A percentile compares a stretch with the other conserved stretches of the same genome.
These are phyloP conservation scores for Ganoderma multipileum DNA, from an alignment of 1,284 basidiomycete genomes.

Conservation along the genomic window DNA sequence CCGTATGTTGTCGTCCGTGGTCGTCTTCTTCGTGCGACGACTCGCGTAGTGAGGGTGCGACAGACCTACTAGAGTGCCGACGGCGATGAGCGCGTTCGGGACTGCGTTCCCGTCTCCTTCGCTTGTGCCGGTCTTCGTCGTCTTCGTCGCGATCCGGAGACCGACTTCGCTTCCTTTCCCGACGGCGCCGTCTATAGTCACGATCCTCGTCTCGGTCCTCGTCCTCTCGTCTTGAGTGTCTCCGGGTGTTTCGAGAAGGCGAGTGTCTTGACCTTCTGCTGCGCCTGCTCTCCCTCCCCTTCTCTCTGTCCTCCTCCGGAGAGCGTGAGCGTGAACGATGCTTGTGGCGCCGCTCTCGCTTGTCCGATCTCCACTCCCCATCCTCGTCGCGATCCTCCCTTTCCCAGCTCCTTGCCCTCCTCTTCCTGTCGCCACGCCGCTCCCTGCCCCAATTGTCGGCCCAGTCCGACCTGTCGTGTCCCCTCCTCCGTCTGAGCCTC, in stretches of 20 bases:
- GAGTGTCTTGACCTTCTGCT: slow-evolving; percentile 20
- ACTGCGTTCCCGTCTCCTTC: slow-evolving; percentile 35
- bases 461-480: slow-evolving; percentile 40
- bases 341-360: slow-evolving; percentile 27
- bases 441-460: slow-evolving; percentile 38
- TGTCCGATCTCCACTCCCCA: slow-evolving; percentile 42
- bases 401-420: slow-evolving; percentile 46
- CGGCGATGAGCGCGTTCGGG: slow-evolving; percentile 33
- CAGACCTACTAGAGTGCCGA: slow-evolving; percentile 27
- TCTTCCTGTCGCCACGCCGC: slow-evolving; percentile 38
- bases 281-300: slow-evolving; percentile 26
- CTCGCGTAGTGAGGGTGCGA: slow-evolving; percentile 7
- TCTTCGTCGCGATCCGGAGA: slow-evolving; percentile 30
- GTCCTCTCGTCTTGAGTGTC: slow-evolving; percentile 18
- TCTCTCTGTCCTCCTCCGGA: slow-evolving; percentile 14
- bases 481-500: slow-evolving; percentile 53
- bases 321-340: slow-evolving; percentile 37
- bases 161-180: slow-evolving; percentile 31
- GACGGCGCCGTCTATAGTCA: slow-evolving; percentile 19
- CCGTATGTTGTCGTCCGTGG: slow-evolving; percentile 2
- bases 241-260: slow-evolving; percentile 15
- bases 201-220: slow-evolving; percentile 23
- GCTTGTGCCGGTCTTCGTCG: slow-evolving; percentile 21
- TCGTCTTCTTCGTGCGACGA: slow-evolving; percentile 1
- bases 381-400: slow-evolving; percentile 53